phyloP scores from a whole-genome alignment of 352 stramenopile genomes.

The Phytophthora uliginosa region DNA sequence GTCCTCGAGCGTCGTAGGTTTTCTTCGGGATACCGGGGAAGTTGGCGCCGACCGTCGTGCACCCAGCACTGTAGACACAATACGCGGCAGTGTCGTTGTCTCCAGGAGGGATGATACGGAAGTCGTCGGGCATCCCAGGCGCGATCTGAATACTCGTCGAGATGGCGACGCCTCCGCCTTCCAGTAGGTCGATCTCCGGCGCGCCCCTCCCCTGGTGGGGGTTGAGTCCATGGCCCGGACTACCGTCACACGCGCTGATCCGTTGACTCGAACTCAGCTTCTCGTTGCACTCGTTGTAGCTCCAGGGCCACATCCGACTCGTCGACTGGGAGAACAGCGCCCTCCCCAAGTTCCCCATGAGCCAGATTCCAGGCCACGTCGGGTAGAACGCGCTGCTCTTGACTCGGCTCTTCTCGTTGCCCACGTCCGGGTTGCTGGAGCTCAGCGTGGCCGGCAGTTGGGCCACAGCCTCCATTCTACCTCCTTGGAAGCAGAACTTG shows the following conservation, averaged over 20 bases:
- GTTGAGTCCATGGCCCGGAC: constrained; percentile 93
- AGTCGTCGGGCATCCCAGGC: constrained; percentile 70
- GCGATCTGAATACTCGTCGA: constrained; percentile 92
- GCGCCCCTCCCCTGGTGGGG: constrained; percentile 84
- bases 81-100: constrained; percentile 34
- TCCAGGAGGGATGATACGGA: constrained; percentile 51
- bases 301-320: constrained; percentile 97
- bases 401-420: constrained; percentile 48
- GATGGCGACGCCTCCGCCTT: constrained; percentile 77
- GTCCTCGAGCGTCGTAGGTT: constrained; percentile 45
- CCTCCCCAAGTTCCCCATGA: constrained; percentile 96
- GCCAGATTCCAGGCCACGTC: constrained; percentile 96
- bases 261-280: constrained; percentile 43
- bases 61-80: constrained; percentile 53
- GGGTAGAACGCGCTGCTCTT: constrained; percentile 61
- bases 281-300: constrained; percentile 90
- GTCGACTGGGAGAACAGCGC: constrained; percentile 94
- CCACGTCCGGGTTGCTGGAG: constrained; percentile 61
- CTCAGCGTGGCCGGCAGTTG: constrained; percentile 88
- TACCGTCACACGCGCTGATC: constrained; percentile 89
- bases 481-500: constrained; percentile 95
- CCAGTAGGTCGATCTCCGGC: constrained; percentile 96
- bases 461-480: constrained; percentile 91
- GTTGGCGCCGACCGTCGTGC: constrained; percentile 59
- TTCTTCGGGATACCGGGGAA: constrained; percentile 52